Evolutionary conservation across 192 early-diverging fungal species (phyloP).

Genomic region (Mortierella antarctica): DNA sequence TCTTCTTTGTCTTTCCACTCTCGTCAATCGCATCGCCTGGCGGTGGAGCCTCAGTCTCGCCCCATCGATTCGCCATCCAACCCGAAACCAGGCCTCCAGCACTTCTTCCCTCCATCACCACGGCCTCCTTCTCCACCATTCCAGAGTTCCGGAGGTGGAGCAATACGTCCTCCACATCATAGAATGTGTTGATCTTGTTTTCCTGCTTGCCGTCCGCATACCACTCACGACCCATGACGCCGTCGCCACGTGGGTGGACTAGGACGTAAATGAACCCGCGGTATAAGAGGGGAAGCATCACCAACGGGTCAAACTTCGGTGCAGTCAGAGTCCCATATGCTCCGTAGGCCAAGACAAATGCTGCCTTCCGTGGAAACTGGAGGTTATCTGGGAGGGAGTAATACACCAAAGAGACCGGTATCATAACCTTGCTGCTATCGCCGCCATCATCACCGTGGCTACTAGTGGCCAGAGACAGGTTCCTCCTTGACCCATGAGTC

Average conservation of each 20-base stretch:
- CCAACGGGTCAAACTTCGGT: constrained; percentile 15
- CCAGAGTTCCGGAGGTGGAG: constrained; percentile 28
- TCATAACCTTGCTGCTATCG: not conserved
- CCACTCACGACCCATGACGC: constrained; percentile 31
- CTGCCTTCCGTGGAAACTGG: constrained; percentile 28
- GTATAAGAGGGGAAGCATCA: constrained; percentile 15
- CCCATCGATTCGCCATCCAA: constrained; percentile 50
- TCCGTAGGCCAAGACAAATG: constrained; percentile 32
- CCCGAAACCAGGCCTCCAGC: constrained; percentile 42
- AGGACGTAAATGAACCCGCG: constrained; percentile 32
- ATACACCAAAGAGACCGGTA: constrained; percentile 33
- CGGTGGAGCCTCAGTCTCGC: constrained; percentile 7
- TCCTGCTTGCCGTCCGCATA: constrained; percentile 23
- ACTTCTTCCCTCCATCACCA: constrained; percentile 33
- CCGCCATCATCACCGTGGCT: not conserved
- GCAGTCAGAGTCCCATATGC: constrained; percentile 37
- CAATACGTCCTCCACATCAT: constrained; percentile 41
- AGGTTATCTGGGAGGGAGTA: constrained; percentile 1
- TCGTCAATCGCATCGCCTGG: not conserved
- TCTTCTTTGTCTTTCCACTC: not conserved
- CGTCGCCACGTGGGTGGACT: constrained; percentile 41
- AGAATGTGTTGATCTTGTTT: constrained; percentile 39
- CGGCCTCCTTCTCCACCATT: constrained; percentile 17
- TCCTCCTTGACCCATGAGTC: constrained; percentile 17
- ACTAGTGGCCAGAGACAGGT: not conserved